Percentiles rank a stretch among this genome's conserved stretches.
Conservation (phyloP, 768 basidiomycete species). For the Boletus bicolor region DNA sequence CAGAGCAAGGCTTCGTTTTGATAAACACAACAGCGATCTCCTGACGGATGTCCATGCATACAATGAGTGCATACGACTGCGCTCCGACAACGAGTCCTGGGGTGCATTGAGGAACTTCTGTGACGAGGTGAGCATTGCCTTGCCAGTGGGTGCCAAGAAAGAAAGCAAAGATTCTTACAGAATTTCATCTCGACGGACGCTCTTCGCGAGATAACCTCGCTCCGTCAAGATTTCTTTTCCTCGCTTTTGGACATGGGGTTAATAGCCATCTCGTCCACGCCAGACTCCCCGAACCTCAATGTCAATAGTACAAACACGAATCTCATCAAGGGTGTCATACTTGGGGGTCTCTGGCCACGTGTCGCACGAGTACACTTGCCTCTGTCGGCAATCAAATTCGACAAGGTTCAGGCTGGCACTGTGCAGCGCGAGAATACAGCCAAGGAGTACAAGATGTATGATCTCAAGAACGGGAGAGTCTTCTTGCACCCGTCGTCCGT, state of each 20-base stretch:
- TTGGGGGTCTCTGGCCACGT: slow-evolving; percentile 86
- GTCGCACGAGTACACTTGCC: slow-evolving; percentile 77
- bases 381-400: slow-evolving; percentile 72
- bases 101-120: slow-evolving; percentile 56
- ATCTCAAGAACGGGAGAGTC: slow-evolving; percentile 58
- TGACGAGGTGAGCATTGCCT: slow-evolving; percentile 49
- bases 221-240: slow-evolving; percentile 74
- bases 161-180: slow-evolving; percentile 34
- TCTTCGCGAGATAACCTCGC: slow-evolving; percentile 71
- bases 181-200: slow-evolving; percentile 79
- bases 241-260: slow-evolving; percentile 72
- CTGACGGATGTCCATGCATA: slow-evolving; percentile 81
- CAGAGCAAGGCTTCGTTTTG: slow-evolving; percentile 73
- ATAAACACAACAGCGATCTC: slow-evolving; percentile 74
- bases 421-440: slow-evolving; percentile 83
- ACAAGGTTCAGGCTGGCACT: slow-evolving; percentile 79
- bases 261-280: slow-evolving; percentile 45
- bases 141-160: neutral
- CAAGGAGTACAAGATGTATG: slow-evolving; percentile 79
- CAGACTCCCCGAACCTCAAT: slow-evolving; percentile 54
- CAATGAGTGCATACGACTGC: slow-evolving; percentile 53
- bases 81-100: slow-evolving; percentile 47
- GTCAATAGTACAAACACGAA: slow-evolving; percentile 62
- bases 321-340: slow-evolving; percentile 78
- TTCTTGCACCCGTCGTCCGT: slow-evolving; percentile 84